These are phyloP conservation scores for Rhodamnia rubescens DNA, from an alignment of 345 rosid genomes.

Conservation along the genomic window DNA sequence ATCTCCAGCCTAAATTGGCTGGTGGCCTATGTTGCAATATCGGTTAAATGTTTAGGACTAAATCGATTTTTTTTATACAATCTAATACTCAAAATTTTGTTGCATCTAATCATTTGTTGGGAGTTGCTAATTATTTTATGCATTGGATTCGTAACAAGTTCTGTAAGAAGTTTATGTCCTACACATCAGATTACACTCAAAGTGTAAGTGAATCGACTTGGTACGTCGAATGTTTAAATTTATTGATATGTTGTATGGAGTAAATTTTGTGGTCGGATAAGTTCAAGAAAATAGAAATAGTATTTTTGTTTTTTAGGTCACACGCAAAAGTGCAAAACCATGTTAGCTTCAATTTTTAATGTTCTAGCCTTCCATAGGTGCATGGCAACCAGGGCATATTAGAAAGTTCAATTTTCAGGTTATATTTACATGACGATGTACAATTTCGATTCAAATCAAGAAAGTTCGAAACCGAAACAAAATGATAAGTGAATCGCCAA, in stretches of 20 bases:
- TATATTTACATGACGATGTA: not conserved
- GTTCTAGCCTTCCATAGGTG: not conserved
- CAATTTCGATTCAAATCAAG: rapidly evolving
- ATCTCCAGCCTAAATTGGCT: too few relatives aligned
- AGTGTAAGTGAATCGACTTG: not conserved
- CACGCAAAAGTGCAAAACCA: not conserved
- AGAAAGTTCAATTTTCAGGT: not conserved
- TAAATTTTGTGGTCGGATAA: not conserved
- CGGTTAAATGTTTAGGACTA: too few relatives aligned
- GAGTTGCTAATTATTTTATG: not conserved
- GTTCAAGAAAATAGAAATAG: not conserved
- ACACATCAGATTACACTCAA: not conserved
- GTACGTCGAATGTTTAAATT: not conserved
- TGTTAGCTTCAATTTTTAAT: not conserved
- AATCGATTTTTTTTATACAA: too few relatives aligned
- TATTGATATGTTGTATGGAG: not conserved
- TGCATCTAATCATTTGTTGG: not conserved
- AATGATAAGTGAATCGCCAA: not conserved
- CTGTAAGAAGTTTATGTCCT: not conserved
- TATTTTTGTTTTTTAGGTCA: not conserved
- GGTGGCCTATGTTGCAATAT: too few relatives aligned
- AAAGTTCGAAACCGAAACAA: not conserved
- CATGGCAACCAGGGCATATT: not conserved
- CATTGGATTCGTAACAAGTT: not conserved
- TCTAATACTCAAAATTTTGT: not conserved